Base-by-base conservation (phyloP, 2,329 filamentous ascomycete genomes). In the Aspergillus chevalieri region DNA sequence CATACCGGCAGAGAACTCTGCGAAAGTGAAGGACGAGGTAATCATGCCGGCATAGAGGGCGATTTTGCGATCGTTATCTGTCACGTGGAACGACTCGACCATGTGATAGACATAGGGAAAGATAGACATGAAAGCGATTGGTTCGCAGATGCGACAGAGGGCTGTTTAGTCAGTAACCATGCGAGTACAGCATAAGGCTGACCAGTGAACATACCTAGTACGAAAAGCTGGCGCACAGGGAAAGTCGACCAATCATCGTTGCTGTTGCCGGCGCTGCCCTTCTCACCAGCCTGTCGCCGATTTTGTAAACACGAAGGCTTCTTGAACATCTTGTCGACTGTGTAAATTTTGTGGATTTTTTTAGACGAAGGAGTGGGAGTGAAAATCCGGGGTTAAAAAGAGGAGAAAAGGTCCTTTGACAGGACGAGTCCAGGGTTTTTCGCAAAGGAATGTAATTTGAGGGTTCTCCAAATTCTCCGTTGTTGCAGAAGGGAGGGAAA, bases 61-160 rank as follows among this genome's bases (percentile, higher is more conserved):
- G 59, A 96, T 94, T 65, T 87, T 83, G 61, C 80, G 84, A 55
- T 86, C 77, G 65, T 90, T 83, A 43, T 88, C 78, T 54, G 90
- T 88, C 65, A 95, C 85, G 63, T 87, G 78, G 72, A 97, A 97
- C 53, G 90, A 89, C 62, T 90, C 79, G 60, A 97, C 86, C 93
- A 98, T 97, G 76, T 87, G 92, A 75, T 95, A 97, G 60, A 95
- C 90, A 71, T 97, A 98, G 1, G 93, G 93, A 67, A 98, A 97
- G 60, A 97, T 96, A 47, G 91, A 96, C 89, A 96, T 97, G 78
- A 98, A 97, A 5, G 93, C 93, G 69, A 98, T 97, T 47, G 93
- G 93, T 69, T 98, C 93, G 77, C 90, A 96, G 75, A 98, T 92
- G 65, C 93, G 86, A 73, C 91, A 95, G 64, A 95, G 79, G 43